Percentiles rank a stretch among this genome's conserved stretches.
Conservation (phyloP, 1,139 yeast species). For the Hanseniaspora uvarum region DNA sequence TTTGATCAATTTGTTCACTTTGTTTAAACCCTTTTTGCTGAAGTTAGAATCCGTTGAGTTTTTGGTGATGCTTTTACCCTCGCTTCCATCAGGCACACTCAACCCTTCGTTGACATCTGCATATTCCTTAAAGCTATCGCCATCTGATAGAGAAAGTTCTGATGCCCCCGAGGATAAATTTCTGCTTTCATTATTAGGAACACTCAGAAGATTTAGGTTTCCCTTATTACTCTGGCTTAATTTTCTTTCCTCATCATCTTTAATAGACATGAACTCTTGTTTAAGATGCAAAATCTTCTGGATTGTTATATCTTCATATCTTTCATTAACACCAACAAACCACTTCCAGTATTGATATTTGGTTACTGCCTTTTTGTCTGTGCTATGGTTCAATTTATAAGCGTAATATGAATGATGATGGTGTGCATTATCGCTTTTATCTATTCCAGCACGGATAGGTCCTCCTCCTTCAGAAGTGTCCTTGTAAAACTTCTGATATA, state of each 20-base stretch:
- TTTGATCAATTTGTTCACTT: neutral
- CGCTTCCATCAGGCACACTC: constrained; percentile 12
- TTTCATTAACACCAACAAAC: constrained; percentile 60
- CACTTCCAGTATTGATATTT: constrained; percentile 36
- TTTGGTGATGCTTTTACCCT: neutral
- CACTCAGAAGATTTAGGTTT: constrained; percentile 16
- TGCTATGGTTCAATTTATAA: neutral
- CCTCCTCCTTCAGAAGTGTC: neutral
- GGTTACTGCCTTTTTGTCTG: neutral
- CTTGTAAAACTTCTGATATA: neutral
- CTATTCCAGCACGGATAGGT: no score
- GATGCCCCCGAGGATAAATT: constrained; percentile 20
- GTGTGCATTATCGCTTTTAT: neutral
- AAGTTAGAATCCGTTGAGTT: constrained; percentile 16
- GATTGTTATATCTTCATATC: constrained; percentile 56
- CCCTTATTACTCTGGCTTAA: constrained; percentile 50
- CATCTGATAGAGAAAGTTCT: neutral
- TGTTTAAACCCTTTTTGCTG: constrained; percentile 29
- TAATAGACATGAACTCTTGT: constrained; percentile 30
- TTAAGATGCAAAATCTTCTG: constrained; percentile 29
- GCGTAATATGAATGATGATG: neutral
- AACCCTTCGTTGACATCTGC: constrained; percentile 21
- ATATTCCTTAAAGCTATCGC: constrained; percentile 23
- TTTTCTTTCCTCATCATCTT: constrained; percentile 50
- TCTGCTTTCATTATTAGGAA: constrained; percentile 20